Evolutionary conservation across 345 rosid species (phyloP).

Genomic region (Cardamine occulta): DNA sequence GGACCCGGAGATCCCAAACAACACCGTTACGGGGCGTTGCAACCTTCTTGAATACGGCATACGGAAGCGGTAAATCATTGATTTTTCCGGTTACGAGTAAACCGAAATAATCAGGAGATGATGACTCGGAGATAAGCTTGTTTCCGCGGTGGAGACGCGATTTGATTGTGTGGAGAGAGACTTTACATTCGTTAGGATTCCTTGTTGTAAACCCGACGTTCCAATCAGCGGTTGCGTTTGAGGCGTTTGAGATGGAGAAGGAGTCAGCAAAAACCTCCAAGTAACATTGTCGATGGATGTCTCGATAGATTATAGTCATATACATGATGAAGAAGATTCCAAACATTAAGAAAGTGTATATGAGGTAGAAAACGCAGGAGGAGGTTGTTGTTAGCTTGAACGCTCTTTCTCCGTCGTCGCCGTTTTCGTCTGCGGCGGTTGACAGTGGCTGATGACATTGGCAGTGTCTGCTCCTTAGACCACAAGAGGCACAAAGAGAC

Average conservation of each 20-base stretch:
- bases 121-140: constrained; percentile 5
- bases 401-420: neutral
- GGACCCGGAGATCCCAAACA: constrained; percentile 4
- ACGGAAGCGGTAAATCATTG: neutral
- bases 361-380: constrained; percentile 1
- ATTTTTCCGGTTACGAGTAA: too few species aligned
- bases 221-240: constrained; percentile 5
- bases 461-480: neutral
- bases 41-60: neutral
- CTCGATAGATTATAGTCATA: neutral
- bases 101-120: too few species aligned
- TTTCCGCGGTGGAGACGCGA: neutral
- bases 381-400: neutral
- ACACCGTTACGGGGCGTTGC: neutral
- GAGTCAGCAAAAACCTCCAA: constrained; percentile 27
- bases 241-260: neutral
- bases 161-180: neutral
- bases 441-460: neutral
- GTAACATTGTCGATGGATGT: neutral
- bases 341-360: accelerated
- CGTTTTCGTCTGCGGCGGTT: constrained; percentile 4
- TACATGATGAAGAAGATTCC: neutral
- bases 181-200: neutral
- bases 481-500: constrained; percentile 6
- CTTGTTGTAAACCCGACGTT: neutral